These are phyloP conservation scores for Aegilops sharonensis DNA, from an alignment of 176 grass and related monocot genomes.

Conservation along the genomic window DNA sequence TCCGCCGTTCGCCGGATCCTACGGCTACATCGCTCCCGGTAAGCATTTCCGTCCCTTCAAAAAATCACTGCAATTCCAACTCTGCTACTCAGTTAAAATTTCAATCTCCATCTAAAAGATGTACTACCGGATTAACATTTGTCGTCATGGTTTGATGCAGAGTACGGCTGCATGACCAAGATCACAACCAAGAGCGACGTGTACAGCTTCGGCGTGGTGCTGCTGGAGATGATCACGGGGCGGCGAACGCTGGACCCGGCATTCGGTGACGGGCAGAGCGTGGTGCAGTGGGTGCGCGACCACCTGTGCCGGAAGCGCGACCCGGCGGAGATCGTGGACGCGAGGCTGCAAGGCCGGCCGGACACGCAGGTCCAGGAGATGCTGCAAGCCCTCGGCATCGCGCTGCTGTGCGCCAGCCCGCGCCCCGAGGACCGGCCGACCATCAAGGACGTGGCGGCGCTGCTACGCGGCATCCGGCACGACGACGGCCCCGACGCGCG, in stretches of 20 bases:
- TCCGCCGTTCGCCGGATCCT: constrained; percentile 81
- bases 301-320: constrained; percentile 63
- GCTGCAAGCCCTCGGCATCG: constrained; percentile 84
- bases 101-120: too few relatives aligned
- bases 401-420: constrained; percentile 63
- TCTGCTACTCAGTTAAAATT: too few relatives aligned
- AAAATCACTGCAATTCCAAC: too few relatives aligned
- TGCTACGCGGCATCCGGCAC: constrained; percentile 66
- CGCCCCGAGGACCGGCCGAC: constrained; percentile 57
- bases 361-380: constrained; percentile 78
- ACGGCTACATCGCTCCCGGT: constrained; percentile 96
- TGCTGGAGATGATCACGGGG: constrained; percentile 76
- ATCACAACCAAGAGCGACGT: constrained; percentile 97
- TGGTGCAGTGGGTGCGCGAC: constrained; percentile 80
- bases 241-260: constrained; percentile 39
- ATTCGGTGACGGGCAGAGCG: constrained; percentile 67
- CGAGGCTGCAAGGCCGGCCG: constrained; percentile 46
- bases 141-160: constrained; percentile 12
- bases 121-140: too few relatives aligned
- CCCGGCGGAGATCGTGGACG: constrained; percentile 59
- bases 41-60: not conserved
- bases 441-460: constrained; percentile 84
- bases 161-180: constrained; percentile 85
- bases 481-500: constrained; percentile 40
- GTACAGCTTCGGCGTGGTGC: constrained; percentile 88